Percentiles rank a stretch among this genome's conserved stretches.
Evolutionary conservation across 1,139 yeast species (phyloP).

Genomic region (Saccharomycopsis crataegensis): DNA sequence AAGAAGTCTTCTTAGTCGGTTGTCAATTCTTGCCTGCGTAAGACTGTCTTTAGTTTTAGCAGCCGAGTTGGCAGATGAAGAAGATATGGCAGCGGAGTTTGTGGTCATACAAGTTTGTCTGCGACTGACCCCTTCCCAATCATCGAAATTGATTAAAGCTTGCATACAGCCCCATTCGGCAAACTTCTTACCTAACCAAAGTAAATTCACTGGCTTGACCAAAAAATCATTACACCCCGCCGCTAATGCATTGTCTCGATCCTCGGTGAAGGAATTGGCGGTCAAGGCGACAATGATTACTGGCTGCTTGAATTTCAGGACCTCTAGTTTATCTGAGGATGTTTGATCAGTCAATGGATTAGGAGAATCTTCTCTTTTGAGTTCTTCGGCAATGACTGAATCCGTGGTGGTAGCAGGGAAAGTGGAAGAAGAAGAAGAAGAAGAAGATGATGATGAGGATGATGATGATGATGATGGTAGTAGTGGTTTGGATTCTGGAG

Average conservation of each 20-base stretch:
- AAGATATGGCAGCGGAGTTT: not conserved
- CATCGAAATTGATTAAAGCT: constrained; percentile 91
- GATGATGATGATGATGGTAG: too few relatives aligned
- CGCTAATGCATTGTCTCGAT: constrained; percentile 82
- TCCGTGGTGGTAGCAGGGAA: not conserved
- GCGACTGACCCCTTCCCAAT: constrained; percentile 54
- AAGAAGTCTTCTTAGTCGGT: not conserved
- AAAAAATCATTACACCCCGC: constrained; percentile 97
- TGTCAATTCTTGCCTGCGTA: not conserved
- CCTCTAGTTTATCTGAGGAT: constrained; percentile 42
- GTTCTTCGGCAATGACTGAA: not conserved
- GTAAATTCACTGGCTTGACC: constrained; percentile 93
- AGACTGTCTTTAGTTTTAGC: not conserved
- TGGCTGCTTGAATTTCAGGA: constrained; percentile 68
- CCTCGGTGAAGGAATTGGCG: constrained; percentile 83
- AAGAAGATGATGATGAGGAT: not conserved
- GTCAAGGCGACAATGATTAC: constrained; percentile 95
- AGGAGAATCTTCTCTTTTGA: constrained; percentile 8
- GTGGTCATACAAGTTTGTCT: not conserved
- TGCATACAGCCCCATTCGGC: constrained; percentile 99
- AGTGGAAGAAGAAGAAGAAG: not conserved
- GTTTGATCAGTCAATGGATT: constrained; percentile 18
- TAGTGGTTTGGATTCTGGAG: too few relatives aligned
- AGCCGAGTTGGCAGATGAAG: not conserved
- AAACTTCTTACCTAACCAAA: constrained; percentile 89